These are phyloP conservation scores for Rauvolfia tetraphylla DNA, from an alignment of 257 asterid genomes.

Conservation along the genomic window DNA sequence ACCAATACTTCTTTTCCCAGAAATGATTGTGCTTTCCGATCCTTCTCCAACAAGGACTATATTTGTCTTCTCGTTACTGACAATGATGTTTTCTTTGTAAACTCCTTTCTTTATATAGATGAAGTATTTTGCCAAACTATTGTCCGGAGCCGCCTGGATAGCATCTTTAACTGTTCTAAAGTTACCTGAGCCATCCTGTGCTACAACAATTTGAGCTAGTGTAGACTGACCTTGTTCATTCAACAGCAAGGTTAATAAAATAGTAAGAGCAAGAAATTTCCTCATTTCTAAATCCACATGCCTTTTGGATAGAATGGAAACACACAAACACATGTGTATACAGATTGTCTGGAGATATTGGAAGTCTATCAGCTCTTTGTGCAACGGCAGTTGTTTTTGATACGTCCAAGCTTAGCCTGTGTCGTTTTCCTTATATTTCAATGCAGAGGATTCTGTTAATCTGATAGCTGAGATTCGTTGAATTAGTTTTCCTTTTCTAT, in stretches of 20 bases:
- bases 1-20: conserved; percentile 69
- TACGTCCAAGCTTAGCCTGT: too few species aligned
- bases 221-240: neutral
- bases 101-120: conserved; percentile 62
- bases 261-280: neutral
- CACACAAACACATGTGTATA: too few species aligned
- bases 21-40: conserved; percentile 65
- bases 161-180: conserved; percentile 56
- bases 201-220: conserved; percentile 39
- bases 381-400: too few species aligned
- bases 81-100: conserved; percentile 58
- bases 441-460: too few species aligned
- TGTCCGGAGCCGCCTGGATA: conserved; percentile 38
- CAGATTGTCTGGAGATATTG: too few species aligned
- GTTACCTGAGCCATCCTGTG: conserved; percentile 43
- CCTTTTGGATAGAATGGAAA: too few species aligned
- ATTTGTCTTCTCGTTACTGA: conserved; percentile 34
- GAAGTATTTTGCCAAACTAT: conserved; percentile 50
- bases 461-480: too few species aligned
- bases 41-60: conserved; percentile 82
- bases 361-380: too few species aligned
- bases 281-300: too few species aligned
- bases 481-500: too few species aligned
- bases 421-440: too few species aligned
- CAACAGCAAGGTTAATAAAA: neutral